Base-by-base conservation (phyloP, 331 rosid genomes). In the Telfairia occidentalis region DNA sequence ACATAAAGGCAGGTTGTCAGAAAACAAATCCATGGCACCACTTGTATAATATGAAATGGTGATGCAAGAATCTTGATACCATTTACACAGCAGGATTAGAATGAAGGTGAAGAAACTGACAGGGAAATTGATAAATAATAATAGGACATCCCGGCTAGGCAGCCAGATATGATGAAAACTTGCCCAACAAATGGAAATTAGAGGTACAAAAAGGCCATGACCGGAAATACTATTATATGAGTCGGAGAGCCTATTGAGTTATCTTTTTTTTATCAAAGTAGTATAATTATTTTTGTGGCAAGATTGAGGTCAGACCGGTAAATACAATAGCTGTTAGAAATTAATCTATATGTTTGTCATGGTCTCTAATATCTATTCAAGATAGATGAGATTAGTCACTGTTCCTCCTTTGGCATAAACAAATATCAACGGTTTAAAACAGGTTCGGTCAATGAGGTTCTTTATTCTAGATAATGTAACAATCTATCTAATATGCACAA, bases 401-500 rank as follows among this genome's bases (percentile, higher is more conserved):
- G 26, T 45, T 46, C 42, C 58, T 70, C 15, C 23, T 16, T 42
- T 7, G 58, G 2, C 75, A 45, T 24, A 28, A 49, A 15, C 35
- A 19, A 38, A 50, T 13, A 19, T 38, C 5, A 32, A 52, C 1
- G 34, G 46, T 54, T 35, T 34, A 29, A 55, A 52, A 73, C 28
- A 53, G 64, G 12, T 49, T 34, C 37, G 38, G 13, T 26, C 38
- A 16, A 3, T 5, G 70, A 35, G 66, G 57, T 63, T 32, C 28
- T 37, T 42, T 70, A 18, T 21, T 66, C 48, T 18, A 55, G 79
- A 66, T 82, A 79, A 61, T 66, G 52, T 34, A 76, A 43, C 35
- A 76, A 78, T 74, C 65, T 65, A 76, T n/a, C 5, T 38, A 40
- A 70, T 54, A 74, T 76, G 72, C 80, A 75, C 49, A 70, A 80